These are phyloP conservation scores for Mortierella alpina DNA, from an alignment of 192 early-diverging fungal species.

Conservation along the genomic window DNA sequence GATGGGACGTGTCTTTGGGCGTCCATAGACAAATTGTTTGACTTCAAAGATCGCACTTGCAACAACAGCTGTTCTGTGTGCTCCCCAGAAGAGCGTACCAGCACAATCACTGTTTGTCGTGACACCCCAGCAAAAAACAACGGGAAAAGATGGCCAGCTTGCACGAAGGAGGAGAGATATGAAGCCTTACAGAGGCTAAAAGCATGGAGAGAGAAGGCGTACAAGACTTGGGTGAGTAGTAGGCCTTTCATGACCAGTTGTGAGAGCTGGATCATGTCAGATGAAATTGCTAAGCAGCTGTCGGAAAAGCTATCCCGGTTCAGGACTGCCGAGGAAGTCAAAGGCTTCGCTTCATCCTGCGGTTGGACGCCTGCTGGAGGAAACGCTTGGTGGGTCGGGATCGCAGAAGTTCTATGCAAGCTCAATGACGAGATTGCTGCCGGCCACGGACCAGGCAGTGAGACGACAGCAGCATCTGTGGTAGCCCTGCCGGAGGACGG, in stretches of 20 bases:
- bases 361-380: constrained; percentile 6
- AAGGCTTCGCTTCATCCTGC: neutral
- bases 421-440: constrained; percentile 23
- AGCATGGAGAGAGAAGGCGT: constrained; percentile 19
- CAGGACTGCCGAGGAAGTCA: constrained; percentile 9
- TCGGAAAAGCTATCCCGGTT: constrained; percentile 5
- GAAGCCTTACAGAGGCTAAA: constrained; percentile 1
- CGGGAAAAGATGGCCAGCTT: neutral
- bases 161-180: neutral
- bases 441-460: constrained; percentile 1
- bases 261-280: constrained; percentile 15
- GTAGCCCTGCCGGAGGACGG: constrained; percentile 4
- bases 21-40: too few relatives aligned
- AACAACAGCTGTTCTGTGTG: too few relatives aligned
- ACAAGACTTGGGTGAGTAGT: constrained; percentile 3
- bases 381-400: neutral
- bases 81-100: too few relatives aligned
- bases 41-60: too few relatives aligned
- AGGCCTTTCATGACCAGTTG: neutral
- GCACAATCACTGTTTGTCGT: neutral
- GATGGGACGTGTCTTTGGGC: too few relatives aligned
- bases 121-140: neutral
- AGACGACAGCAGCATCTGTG: neutral
- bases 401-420: constrained; percentile 7
- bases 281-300: constrained; percentile 9